These are phyloP conservation scores for Quercus bicolor DNA, from an alignment of 306 rosid species.

Conservation along the genomic window DNA sequence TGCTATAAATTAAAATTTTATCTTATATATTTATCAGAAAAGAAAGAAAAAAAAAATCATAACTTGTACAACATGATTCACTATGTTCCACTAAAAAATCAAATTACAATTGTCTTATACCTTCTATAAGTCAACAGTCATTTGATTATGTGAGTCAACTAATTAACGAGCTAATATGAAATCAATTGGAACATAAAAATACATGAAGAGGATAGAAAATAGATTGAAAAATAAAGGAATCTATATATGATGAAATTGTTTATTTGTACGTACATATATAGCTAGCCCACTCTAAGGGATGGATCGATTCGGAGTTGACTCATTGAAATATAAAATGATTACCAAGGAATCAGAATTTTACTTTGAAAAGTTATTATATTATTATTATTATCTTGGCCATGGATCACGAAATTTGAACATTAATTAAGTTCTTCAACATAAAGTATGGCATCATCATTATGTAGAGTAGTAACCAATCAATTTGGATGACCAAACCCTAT, in stretches of 20 bases:
- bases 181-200: background rate
- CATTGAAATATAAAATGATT: conserved; percentile 7
- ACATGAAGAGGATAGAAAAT: background rate
- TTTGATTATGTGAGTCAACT: background rate
- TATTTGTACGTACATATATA: background rate
- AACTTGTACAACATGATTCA: background rate
- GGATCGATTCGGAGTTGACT: conserved; percentile 59
- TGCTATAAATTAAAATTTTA: too few relatives aligned
- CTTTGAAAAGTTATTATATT: conserved; percentile 13
- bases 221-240: conserved; percentile 10
- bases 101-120: background rate
- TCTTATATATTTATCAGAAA: too few relatives aligned
- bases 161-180: background rate
- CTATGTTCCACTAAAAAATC: background rate
- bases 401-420: background rate
- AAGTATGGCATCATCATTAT: too few relatives aligned
- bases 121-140: background rate
- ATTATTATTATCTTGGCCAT: background rate
- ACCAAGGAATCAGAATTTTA: conserved; percentile 41
- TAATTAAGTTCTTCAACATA: too few relatives aligned
- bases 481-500: too few relatives aligned
- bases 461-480: too few relatives aligned
- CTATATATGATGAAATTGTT: background rate
- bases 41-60: background rate
- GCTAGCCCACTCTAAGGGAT: conserved; percentile 17